Base-by-base conservation (phyloP, 345 rosid species). In the Chamaenerion angustifolium region DNA sequence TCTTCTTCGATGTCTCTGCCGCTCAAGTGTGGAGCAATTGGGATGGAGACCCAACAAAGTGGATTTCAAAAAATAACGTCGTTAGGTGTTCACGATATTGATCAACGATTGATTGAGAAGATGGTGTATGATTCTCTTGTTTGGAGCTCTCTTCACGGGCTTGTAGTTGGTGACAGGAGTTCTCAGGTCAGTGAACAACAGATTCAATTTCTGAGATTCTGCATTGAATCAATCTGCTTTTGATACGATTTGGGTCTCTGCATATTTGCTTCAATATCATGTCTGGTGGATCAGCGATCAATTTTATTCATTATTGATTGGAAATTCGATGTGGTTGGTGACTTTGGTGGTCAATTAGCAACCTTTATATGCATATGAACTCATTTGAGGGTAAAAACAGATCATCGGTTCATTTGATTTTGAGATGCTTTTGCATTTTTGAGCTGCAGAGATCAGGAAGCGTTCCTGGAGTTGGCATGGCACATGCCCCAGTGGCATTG, bases 121-220 rank as follows among this genome's bases (percentile, higher is more conserved):
- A 60, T 93, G 74, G 82, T 71, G 43, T 79, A 68, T 49, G 99
- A 93, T 74, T 88, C 94, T 69, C 95, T 92, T 55, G 99, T 93
- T 49, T 88, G 99, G 99, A 61, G 81, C 66, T 85, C 99, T 56
- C 95, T 88, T 65, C 82, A 82, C 52, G 99, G 99, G 8, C 88
- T 93, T 64, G 78, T 92, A 57, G 94, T 82, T 23, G 99, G 94
- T 47, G 95, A 93, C 73, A 78, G 67, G 62, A 70, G 56, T 65
- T 62, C 65, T 57, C 71, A 80, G 82, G 98, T 85, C 15, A 12
- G 54, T 57, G 53, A 0, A 12, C 40, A 53, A 48, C 21, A 12
- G 19, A 19, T 11, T 13, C 6, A 12, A 8, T 17, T 40, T 40
- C 4, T 12, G 45, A 52, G 12, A 17, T 27, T 12, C 14, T 35